Evolutionary conservation across 2,329 filamentous ascomycete species (phyloP).

Genomic region (Sphaerulina populicola): DNA sequence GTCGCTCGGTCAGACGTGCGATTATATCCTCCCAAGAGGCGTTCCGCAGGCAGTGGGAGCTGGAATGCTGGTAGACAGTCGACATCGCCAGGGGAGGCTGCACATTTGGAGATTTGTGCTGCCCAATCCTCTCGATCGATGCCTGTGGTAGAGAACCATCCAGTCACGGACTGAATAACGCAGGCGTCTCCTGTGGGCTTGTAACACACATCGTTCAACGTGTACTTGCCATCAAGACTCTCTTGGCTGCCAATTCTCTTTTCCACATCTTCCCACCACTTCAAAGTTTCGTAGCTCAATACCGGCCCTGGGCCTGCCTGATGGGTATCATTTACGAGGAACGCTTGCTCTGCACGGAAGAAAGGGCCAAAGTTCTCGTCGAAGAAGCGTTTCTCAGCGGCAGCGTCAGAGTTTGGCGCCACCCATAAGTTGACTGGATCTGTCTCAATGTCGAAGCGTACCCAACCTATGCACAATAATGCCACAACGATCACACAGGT

Average conservation of each 20-base stretch:
- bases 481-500: slow-evolving; percentile 66
- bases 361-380: slow-evolving; percentile 91
- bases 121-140: slow-evolving; percentile 57
- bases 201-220: slow-evolving; percentile 79
- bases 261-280: slow-evolving; percentile 93
- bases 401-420: slow-evolving; percentile 83
- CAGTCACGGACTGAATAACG: slow-evolving; percentile 84
- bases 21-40: slow-evolving; percentile 76
- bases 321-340: slow-evolving; percentile 79
- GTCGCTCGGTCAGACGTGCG: slow-evolving; percentile 50
- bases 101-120: slow-evolving; percentile 62
- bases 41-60: slow-evolving; percentile 75
- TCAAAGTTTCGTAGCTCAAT: slow-evolving; percentile 75
- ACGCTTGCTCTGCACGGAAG: slow-evolving; percentile 86
- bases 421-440: slow-evolving; percentile 93
- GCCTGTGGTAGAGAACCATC: slow-evolving; percentile 62
- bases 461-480: slow-evolving; percentile 77
- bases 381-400: slow-evolving; percentile 88
- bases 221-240: slow-evolving; percentile 59
- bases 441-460: slow-evolving; percentile 78
- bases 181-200: slow-evolving; percentile 85
- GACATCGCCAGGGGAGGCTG: slow-evolving; percentile 53
- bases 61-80: slow-evolving; percentile 76
- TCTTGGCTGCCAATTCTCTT: slow-evolving; percentile 63
- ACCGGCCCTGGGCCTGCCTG: slow-evolving; percentile 61